Evolutionary conservation across 768 basidiomycete species (phyloP), one percentile per base, ranked within the genome.

Genomic region (Myochromella boudieri): DNA sequence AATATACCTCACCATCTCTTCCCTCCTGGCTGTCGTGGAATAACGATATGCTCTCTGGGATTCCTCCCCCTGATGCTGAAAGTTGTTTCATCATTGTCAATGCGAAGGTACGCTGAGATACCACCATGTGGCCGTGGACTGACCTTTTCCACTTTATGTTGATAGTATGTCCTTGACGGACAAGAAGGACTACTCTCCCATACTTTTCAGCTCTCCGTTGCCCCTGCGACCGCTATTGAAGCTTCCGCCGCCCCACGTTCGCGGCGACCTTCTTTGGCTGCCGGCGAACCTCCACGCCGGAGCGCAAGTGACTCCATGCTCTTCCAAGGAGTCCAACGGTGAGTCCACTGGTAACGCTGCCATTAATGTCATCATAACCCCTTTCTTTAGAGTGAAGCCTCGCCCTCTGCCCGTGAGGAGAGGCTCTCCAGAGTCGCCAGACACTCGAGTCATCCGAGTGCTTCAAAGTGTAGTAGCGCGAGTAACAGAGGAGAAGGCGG

Each of bases 11-110:
- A 1, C 90, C 94, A 12, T 74, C 69, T 27, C 74, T 95, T 10
- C 95, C 95, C 1, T 56, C 80, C 0, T 99, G 95, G 95, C 69
- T 99, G 22, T 71, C 74, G 11, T 98, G 95, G 94, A 84, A 87
- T 55, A 82, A 83, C 40, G 89, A 91, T 51, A 80, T 84, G 41
- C 73, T 98, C 15, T 81, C 82, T 26, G 95, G 95, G 18, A 80
- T 83, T 29, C 92, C 93, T 14, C 78, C 84, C 31, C 72, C 81
- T 27, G 86, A 89, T 50, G 84, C 91, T 26, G 81, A 84, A 58
- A 84, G 78, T 41, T 84, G 84, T 58, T 81, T 85, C 41, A 78
- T 95, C 49, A 85, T 82, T 12, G 84, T 82, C 20, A 76, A 84
- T 42, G 93, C 90, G 11, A 80, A 81, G 69, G 91, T 92, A 60